Evolutionary conservation across 2,329 filamentous ascomycete species (phyloP), one percentile per base, ranked within the genome.

Genomic region (Berkeleyomyces rouxiae): DNA sequence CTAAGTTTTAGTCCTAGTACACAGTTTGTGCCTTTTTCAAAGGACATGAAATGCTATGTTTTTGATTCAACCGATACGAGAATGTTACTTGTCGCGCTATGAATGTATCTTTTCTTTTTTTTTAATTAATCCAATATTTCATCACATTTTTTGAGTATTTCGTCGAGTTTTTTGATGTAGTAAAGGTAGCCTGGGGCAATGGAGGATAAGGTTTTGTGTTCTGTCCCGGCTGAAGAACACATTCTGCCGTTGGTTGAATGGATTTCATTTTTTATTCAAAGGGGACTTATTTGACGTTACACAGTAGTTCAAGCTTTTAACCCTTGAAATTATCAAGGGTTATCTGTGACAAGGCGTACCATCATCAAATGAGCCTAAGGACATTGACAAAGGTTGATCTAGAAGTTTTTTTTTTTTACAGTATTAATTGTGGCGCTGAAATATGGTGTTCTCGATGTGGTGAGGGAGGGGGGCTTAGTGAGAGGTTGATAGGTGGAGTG

Each of bases 21-120:
- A 55, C 51, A 55, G 23, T 39, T 37, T 55, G 33, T 55, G 13
- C 51, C 51, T 55, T 37, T 23, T 7, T 11, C 13, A 36, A 39
- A 55, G 51, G 51, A 37, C 51, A 55, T 37, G 51, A 55, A 55
- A 55, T 55, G 51, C 39, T 55, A 55, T 55, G 51, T 37, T 55
- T 55, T 55, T 39, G 33, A 33, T 55, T 37, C 39, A 55, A 39
- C 13, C 39, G 33, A 39, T 31, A 39, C 36, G 33, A n/a, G 51
- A 23, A 23, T 23, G 23, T 23, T 2, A 23, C 23, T 16, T 4
- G 43, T 46, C 33, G 39, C 11, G 49, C 3, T 6, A 39, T 55
- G 4, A 13, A 37, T 37, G 31, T 36, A 33, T 53, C 7, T 53
- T 11, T 53, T 36, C 11, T 37, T 53, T 53, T 53, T 33, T 37